These are phyloP conservation scores for Vigna mungo DNA, from an alignment of 306 rosid genomes.

Conservation along the genomic window DNA sequence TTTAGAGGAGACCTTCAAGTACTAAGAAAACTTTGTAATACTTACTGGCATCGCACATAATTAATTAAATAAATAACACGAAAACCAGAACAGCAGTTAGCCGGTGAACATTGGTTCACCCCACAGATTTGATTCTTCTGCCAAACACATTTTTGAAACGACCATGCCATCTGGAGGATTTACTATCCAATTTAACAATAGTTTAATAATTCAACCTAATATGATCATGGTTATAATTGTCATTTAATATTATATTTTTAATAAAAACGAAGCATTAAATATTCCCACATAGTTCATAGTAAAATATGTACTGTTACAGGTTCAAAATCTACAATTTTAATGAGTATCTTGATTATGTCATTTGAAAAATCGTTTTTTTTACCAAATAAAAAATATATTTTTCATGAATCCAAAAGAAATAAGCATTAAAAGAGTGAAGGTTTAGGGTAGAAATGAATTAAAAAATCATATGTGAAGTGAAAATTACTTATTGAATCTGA, in stretches of 20 bases:
- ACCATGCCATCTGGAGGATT: background rate
- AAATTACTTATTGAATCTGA: background rate
- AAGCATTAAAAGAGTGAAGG: background rate
- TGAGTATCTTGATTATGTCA: background rate
- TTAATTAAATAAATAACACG: background rate
- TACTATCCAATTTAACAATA: background rate
- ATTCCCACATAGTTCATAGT: background rate
- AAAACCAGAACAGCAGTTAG: background rate
- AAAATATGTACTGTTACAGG: background rate
- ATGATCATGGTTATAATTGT: background rate
- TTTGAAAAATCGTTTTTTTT: background rate
- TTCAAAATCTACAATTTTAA: background rate
- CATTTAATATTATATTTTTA: background rate
- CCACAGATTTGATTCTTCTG: slow-evolving; percentile 1
- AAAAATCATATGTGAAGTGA: background rate
- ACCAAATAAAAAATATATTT: background rate
- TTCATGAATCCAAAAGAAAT: background rate
- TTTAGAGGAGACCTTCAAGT: no score
- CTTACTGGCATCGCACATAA: no score
- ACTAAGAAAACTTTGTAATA: no score
- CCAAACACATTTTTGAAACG: background rate
- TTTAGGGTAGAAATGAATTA: background rate
- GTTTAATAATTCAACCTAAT: background rate
- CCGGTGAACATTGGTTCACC: slow-evolving; percentile 1
- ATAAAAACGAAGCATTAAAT: background rate